phyloP scores from a whole-genome alignment of 352 stramenopile species.

The Blastocystis sp. region DNA sequence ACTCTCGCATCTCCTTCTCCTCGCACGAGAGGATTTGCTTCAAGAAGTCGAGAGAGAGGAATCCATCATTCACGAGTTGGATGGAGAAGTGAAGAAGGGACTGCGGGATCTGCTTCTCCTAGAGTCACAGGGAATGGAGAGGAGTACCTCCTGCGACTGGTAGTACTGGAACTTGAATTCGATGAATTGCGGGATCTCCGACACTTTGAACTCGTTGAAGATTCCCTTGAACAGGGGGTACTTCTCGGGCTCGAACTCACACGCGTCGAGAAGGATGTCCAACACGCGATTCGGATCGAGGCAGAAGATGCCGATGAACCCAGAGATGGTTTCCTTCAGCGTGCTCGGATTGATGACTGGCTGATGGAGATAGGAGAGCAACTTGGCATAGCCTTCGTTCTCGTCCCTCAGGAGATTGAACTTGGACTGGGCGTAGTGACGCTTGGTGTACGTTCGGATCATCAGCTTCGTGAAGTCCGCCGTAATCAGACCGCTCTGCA shows the following conservation, averaged over 20 bases:
- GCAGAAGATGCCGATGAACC: slow-evolving; percentile 37
- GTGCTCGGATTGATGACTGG: not conserved
- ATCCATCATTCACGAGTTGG: slow-evolving; percentile 1
- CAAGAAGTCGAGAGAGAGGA: not conserved
- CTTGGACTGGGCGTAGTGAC: slow-evolving; percentile 57
- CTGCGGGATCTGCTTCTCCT: slow-evolving; percentile 1
- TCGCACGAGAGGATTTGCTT: not conserved
- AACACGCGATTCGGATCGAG: slow-evolving; percentile 63
- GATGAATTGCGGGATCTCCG: slow-evolving; percentile 35
- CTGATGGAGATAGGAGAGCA: slow-evolving; percentile 56
- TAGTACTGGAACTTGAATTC: slow-evolving; percentile 44
- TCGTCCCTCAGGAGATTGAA: slow-evolving; percentile 67
- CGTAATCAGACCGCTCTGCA: not conserved
- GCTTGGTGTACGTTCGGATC: slow-evolving; percentile 33
- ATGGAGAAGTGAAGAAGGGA: slow-evolving; percentile 17
- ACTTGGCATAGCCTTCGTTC: slow-evolving; percentile 62
- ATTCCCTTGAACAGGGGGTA: slow-evolving; percentile 7
- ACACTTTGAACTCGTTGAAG: slow-evolving; percentile 41
- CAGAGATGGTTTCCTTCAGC: not conserved
- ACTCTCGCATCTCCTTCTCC: slow-evolving; percentile 10
- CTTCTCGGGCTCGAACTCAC: slow-evolving; percentile 51
- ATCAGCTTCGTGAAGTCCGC: slow-evolving; percentile 30
- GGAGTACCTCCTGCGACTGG: slow-evolving; percentile 15
- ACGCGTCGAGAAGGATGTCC: slow-evolving; percentile 57
- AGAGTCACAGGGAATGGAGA: not conserved